Conservation (phyloP, 225 moss, liverwort and hornwort genomes). For the Marchantia polymorpha region DNA sequence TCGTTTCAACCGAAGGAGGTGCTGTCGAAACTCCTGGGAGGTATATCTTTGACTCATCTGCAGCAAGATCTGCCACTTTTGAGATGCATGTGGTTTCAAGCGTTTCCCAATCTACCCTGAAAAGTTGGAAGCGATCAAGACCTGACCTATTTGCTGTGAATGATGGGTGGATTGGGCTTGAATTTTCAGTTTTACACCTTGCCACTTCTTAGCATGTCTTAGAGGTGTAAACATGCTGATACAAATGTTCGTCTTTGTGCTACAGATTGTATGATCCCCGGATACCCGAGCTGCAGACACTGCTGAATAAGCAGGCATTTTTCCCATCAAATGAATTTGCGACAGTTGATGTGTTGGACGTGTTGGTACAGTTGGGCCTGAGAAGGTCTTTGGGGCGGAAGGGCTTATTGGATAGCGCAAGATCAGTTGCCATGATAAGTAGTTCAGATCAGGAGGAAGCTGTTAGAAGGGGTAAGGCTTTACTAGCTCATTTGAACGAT, state of each 20-base stretch:
- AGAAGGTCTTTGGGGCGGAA: slow-evolving; percentile 61
- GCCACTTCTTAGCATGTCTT: not conserved
- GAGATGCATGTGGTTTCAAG: not conserved
- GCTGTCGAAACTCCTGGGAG: slow-evolving; percentile 65
- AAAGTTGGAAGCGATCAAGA: not conserved
- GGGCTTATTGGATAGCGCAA: slow-evolving; percentile 77
- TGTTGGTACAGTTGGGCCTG: slow-evolving; percentile 63
- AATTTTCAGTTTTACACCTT: too few species aligned
- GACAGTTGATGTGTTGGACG: slow-evolving; percentile 49
- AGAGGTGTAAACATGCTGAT: not conserved
- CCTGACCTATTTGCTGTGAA: not conserved
- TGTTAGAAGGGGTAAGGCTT: slow-evolving; percentile 61
- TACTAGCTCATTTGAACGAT: slow-evolving; percentile 62
- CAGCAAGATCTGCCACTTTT: not conserved
- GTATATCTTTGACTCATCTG: slow-evolving; percentile 30
- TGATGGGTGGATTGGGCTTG: too few species aligned
- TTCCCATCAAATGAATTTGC: slow-evolving; percentile 72
- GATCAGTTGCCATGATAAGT: slow-evolving; percentile 78
- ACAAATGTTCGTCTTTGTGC: not conserved
- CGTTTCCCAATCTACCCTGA: not conserved
- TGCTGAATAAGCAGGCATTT: slow-evolving; percentile 71
- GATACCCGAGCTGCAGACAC: slow-evolving; percentile 67
- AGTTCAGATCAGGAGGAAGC: slow-evolving; percentile 59
- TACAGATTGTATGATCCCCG: slow-evolving; percentile 79
- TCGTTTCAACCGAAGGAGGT: slow-evolving; percentile 72